Conservation (phyloP, 83 land plant species). For the Thuja plicata region DNA sequence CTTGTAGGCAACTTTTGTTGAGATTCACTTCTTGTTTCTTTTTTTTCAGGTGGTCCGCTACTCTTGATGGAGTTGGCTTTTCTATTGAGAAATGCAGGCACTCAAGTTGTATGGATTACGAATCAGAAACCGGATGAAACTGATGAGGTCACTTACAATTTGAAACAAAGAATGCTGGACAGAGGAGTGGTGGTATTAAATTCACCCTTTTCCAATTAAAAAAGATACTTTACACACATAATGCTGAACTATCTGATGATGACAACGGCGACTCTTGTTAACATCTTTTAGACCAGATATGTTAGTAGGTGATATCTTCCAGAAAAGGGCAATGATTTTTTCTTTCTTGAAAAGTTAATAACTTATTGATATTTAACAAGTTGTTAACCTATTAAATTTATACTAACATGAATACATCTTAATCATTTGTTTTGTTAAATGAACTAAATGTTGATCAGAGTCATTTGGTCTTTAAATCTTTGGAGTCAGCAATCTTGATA, state of each 20-base stretch:
- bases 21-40: background rate
- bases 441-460: too few relatives aligned
- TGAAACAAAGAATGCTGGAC: constrained; percentile 63
- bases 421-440: too few relatives aligned
- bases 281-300: background rate
- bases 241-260: too few relatives aligned
- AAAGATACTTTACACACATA: background rate
- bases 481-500: too few relatives aligned
- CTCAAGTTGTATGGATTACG: constrained; percentile 77
- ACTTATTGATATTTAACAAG: too few relatives aligned
- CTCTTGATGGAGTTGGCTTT: constrained; percentile 90
- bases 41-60: constrained; percentile 79
- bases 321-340: too few relatives aligned
- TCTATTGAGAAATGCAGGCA: constrained; percentile 63
- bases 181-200: constrained; percentile 72
- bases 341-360: too few relatives aligned
- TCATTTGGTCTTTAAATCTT: too few relatives aligned
- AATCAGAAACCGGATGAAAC: constrained; percentile 46
- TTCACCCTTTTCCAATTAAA: background rate
- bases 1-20: too few relatives aligned
- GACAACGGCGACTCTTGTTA: background rate
- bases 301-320: background rate
- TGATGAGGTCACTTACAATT: constrained; percentile 44
- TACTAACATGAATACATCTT: too few relatives aligned
- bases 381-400: too few relatives aligned